Conservation (phyloP, 1,284 basidiomycete genomes). For the Fomes fomentarius region DNA sequence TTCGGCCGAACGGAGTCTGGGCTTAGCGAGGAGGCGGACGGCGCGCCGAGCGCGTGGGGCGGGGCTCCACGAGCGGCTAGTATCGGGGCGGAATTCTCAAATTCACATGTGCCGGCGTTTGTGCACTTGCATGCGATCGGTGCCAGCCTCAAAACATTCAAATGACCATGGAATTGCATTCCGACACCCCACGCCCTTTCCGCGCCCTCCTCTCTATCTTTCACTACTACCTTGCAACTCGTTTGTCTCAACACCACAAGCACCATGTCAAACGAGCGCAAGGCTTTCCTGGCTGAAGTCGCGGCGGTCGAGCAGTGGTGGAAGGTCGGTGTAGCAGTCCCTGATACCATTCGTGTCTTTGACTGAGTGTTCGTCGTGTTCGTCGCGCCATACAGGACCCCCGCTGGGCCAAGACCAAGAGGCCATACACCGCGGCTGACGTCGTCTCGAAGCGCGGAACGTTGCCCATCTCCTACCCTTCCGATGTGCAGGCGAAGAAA, state of each 20-base stretch:
- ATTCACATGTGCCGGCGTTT: slow-evolving; percentile 22
- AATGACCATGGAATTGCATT: slow-evolving; percentile 12
- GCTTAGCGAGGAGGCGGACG: slow-evolving; percentile 10
- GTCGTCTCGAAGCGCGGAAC: slow-evolving; percentile 96
- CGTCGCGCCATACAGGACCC: slow-evolving; percentile 57
- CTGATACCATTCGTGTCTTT: neutral
- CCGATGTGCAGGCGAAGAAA: slow-evolving; percentile 87
- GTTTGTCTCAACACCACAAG: neutral
- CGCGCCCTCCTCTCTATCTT: slow-evolving; percentile 1
- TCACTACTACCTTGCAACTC: neutral
- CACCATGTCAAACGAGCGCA: slow-evolving; percentile 50
- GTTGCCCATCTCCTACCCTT: slow-evolving; percentile 85
- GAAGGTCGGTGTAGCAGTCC: slow-evolving; percentile 61
- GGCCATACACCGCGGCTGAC: slow-evolving; percentile 92
- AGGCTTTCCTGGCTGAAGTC: slow-evolving; percentile 50
- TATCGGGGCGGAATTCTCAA: slow-evolving; percentile 5
- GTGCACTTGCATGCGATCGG: slow-evolving; percentile 19
- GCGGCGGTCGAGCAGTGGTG: slow-evolving; percentile 75
- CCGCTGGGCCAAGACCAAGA: slow-evolving; percentile 83
- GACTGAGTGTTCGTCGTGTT: slow-evolving; percentile 1
- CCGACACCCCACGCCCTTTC: slow-evolving; percentile 14
- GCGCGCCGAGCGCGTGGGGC: slow-evolving; percentile 19
- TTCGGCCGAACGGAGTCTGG: slow-evolving; percentile 20
- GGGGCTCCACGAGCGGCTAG: slow-evolving; percentile 19
- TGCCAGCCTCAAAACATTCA: slow-evolving; percentile 17